phyloP scores from a whole-genome alignment of 768 basidiomycete genomes.

The Boletus subcaerulescens region DNA sequence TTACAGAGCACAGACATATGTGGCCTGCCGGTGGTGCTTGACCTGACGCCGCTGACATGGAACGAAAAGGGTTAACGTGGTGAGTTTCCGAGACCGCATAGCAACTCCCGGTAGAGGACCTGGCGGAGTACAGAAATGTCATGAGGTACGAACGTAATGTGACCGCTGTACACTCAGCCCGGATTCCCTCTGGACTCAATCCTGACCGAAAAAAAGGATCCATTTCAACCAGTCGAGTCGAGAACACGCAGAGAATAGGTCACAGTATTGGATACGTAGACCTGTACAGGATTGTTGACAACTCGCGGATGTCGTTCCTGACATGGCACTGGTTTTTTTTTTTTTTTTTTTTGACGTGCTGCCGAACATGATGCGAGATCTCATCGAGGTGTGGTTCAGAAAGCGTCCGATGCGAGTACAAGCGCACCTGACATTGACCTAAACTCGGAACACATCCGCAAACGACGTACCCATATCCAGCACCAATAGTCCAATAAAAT shows the following conservation, averaged over 20 bases:
- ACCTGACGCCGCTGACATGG: constrained; percentile 29
- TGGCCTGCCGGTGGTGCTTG: constrained; percentile 17
- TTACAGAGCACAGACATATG: constrained; percentile 28
- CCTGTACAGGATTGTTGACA: neutral
- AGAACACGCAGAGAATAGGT: too few species aligned
- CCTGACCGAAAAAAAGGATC: too few species aligned
- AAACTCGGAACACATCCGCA: neutral
- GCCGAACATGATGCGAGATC: constrained; percentile 20
- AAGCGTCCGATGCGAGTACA: neutral
- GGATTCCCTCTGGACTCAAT: neutral
- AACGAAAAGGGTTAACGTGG: constrained; percentile 25
- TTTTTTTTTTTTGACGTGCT: constrained; percentile 17
- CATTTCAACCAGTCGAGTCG: neutral
- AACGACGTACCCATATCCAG: constrained; percentile 2
- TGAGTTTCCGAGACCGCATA: constrained; percentile 29
- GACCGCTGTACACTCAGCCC: neutral
- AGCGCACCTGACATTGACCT: neutral
- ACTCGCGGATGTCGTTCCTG: constrained; percentile 12
- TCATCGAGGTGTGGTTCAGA: constrained; percentile 1
- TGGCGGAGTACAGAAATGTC: constrained; percentile 14
- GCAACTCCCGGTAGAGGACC: constrained; percentile 28
- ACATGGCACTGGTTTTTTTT: constrained; percentile 12
- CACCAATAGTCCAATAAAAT: constrained; percentile 24
- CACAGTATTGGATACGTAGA: neutral
- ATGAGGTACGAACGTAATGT: too few species aligned